These are phyloP conservation scores for Globisporangium irregulare DNA, from an alignment of 352 stramenopile species.

Conservation along the genomic window DNA sequence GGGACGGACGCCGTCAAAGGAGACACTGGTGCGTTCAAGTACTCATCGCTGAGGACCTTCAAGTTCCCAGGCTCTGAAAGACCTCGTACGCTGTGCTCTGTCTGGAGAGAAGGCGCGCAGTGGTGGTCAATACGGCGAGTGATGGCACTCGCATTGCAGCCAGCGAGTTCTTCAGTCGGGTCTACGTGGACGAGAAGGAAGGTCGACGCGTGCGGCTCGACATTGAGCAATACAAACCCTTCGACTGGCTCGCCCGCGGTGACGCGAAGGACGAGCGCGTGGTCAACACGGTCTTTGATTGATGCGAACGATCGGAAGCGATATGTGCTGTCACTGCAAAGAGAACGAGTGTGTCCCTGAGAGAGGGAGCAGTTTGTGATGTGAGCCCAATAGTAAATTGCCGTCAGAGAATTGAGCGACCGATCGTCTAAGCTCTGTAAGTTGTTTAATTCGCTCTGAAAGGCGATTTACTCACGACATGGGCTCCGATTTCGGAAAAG, in stretches of 20 bases:
- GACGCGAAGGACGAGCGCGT: not conserved
- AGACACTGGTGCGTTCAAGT: not conserved
- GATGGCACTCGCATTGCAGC: not conserved
- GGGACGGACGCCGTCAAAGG: not conserved
- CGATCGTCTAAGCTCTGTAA: no score
- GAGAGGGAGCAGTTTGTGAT: no score
- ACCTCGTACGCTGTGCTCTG: not conserved
- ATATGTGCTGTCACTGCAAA: no score
- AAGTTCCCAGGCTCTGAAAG: not conserved
- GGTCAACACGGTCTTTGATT: conserved; percentile 2
- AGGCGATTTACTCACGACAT: no score
- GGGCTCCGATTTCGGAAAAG: no score
- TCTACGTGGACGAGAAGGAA: not conserved
- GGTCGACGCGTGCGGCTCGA: not conserved
- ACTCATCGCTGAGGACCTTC: not conserved
- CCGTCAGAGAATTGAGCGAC: no score
- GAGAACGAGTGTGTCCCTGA: no score
- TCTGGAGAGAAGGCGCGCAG: not conserved
- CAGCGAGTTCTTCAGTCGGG: not conserved
- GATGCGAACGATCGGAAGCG: not conserved
- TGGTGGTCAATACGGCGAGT: not conserved
- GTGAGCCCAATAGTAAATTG: no score
- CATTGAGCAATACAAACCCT: not conserved
- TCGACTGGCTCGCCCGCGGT: not conserved
- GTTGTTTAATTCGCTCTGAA: no score